Conservation (phyloP, 2,329 filamentous ascomycete species). For the Lachnellula cervina region DNA sequence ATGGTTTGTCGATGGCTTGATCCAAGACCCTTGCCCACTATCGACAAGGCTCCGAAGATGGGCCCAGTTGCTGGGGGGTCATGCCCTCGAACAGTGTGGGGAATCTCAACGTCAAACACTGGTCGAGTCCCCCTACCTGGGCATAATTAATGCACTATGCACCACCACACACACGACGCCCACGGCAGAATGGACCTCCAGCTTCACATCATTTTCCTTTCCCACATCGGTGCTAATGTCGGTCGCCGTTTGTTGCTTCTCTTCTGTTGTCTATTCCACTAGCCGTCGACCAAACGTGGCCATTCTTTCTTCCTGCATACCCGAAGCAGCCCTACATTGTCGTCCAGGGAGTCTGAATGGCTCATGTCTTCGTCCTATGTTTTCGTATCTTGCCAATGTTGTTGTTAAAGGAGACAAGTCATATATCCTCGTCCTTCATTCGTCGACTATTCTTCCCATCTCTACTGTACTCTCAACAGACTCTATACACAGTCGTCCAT, state of each 20-base stretch:
- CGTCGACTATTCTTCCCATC: slow-evolving; percentile 3
- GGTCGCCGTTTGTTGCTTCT: slow-evolving; percentile 26
- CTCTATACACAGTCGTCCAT: slow-evolving; percentile 13
- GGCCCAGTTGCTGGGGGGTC: slow-evolving; percentile 24
- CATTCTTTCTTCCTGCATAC: slow-evolving; percentile 19
- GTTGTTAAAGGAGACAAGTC: slow-evolving; percentile 7
- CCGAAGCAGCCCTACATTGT: slow-evolving; percentile 27
- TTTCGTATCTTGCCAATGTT: slow-evolving; percentile 9
- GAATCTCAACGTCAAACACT: slow-evolving; percentile 33
- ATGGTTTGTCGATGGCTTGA: slow-evolving; percentile 25
- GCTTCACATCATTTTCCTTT: slow-evolving; percentile 15
- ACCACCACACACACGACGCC: slow-evolving; percentile 9
- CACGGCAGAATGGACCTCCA: slow-evolving; percentile 5
- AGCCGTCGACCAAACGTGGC: slow-evolving; percentile 28
- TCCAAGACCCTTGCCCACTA: slow-evolving; percentile 25
- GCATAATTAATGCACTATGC: slow-evolving; percentile 31
- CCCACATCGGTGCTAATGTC: slow-evolving; percentile 27
- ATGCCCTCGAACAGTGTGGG: slow-evolving; percentile 27
- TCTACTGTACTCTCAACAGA: slow-evolving; percentile 2
- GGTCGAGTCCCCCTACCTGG: slow-evolving; percentile 25
- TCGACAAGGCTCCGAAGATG: slow-evolving; percentile 29
- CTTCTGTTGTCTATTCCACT: slow-evolving; percentile 24
- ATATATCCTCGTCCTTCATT: slow-evolving; percentile 10
- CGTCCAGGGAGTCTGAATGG: slow-evolving; percentile 16
- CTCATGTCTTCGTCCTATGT: slow-evolving; percentile 25